Conservation (phyloP, 345 rosid genomes). For the Aquilaria malaccensis region DNA sequence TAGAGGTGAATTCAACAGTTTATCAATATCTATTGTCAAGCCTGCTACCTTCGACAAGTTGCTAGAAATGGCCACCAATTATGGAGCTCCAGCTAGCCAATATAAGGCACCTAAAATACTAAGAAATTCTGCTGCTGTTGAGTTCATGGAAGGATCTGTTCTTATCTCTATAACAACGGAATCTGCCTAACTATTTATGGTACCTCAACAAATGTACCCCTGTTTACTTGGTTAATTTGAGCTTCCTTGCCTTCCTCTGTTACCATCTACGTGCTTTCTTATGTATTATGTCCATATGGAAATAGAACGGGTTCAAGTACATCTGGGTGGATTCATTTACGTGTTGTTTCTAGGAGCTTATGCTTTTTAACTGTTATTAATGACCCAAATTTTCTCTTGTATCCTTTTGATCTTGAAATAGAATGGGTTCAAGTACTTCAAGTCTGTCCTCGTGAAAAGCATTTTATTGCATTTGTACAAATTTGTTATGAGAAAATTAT, state of each 20-base stretch:
- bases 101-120: constrained; percentile 48
- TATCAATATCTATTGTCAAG: constrained; percentile 24
- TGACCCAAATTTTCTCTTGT: too few relatives aligned
- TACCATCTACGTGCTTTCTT: too few relatives aligned
- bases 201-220: not conserved
- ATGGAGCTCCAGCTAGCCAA: constrained; percentile 43
- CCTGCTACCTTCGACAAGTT: constrained; percentile 37
- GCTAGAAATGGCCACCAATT: constrained; percentile 20
- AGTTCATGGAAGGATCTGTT: constrained; percentile 29
- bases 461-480: too few relatives aligned
- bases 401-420: too few relatives aligned
- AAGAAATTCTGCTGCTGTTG: constrained; percentile 24
- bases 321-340: too few relatives aligned
- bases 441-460: too few relatives aligned
- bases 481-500: too few relatives aligned
- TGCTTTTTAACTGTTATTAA: too few relatives aligned
- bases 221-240: not conserved
- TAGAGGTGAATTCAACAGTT: constrained; percentile 27
- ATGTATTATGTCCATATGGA: too few relatives aligned
- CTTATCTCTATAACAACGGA: constrained; percentile 16
- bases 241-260: not conserved
- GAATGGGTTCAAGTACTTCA: too few relatives aligned
- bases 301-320: too few relatives aligned
- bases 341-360: too few relatives aligned
- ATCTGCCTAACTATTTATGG: constrained; percentile 1